A percentile compares a stretch with the other conserved stretches of the same genome.
These are phyloP conservation scores for Phytopythium kandeliae DNA, from an alignment of 352 stramenopile genomes.

Conservation along the genomic window DNA sequence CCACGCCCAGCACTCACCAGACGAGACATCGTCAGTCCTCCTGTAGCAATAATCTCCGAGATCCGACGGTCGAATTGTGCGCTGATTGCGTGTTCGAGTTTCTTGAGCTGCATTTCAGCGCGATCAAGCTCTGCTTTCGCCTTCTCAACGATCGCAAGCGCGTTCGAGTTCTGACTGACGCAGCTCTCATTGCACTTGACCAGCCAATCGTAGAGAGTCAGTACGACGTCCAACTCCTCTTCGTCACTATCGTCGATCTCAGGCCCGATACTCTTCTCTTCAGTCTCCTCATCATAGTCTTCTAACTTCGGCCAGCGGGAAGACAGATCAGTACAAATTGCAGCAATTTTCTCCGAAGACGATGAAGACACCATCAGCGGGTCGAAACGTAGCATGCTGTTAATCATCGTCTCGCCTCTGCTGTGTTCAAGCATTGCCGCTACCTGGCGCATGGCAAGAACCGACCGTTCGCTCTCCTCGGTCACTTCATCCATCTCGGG, in stretches of 20 bases:
- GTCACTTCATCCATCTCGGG: not conserved
- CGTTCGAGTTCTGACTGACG: conserved; percentile 27
- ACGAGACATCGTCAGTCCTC: not conserved
- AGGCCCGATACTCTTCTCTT: not conserved
- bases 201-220: conserved; percentile 58
- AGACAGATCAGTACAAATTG: conserved; percentile 24
- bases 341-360: conserved; percentile 26
- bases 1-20: not conserved
- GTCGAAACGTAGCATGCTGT: conserved; percentile 58
- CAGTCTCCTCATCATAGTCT: not conserved
- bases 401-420: conserved; percentile 35
- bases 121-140: conserved; percentile 39
- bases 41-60: conserved; percentile 27
- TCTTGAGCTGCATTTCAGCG: conserved; percentile 54
- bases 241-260: conserved; percentile 13
- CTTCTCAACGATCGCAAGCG: conserved; percentile 26
- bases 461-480: conserved; percentile 7
- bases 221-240: conserved; percentile 22
- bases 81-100: conserved; percentile 45
- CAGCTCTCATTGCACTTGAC: conserved; percentile 54
- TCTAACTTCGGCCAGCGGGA: conserved; percentile 10
- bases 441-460: conserved; percentile 34
- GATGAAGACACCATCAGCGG: conserved; percentile 33
- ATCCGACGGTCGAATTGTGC: conserved; percentile 52
- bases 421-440: conserved; percentile 35